Base-by-base conservation (phyloP, 768 basidiomycete genomes). In the Suillus brevipes region DNA sequence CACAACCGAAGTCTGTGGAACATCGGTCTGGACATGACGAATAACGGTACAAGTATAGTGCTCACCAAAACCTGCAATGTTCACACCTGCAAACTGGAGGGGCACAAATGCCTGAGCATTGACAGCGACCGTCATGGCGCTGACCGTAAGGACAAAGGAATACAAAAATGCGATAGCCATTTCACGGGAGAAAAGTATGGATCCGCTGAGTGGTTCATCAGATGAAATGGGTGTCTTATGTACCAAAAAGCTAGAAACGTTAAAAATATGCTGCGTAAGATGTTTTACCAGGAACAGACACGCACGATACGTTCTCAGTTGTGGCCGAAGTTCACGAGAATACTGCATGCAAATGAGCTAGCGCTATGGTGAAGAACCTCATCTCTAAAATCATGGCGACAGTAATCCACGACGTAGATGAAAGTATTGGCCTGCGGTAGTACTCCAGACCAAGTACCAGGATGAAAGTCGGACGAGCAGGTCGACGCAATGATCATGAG, bases 11-110 rank as follows among this genome's bases (percentile, higher is more conserved):
- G 70, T 86, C 72, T 73, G 38, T 9, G 61, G 31, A 43, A 47
- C 37, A 28, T 4, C 9, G 18, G 28, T 36, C 16, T 40, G 36
- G 25, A 45, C 6, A 63, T 14, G 10, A 38, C 42, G 31, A 61
- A 25, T 37, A n/a, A 25, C 1, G 3, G 10, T 40, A 40, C 25
- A 9, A 20, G 25, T 20, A 49, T 18, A n/a, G 8, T 3, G 40
- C 58, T 20, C 55, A 72, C 74, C 85, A 66, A 84, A 85, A 2
- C 85, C 85, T 36, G 84, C 76, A 61, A 86, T 85, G 69, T 86
- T 85, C 31, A 86, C 77, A 55, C 85, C 84, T 13, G 75, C 75
- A 63, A 80, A 79, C 52, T 69, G 69, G 31, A 84, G 72, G 25
- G 73, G 57, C 43, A 42, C 43, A 65, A 65, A 62, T 28, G 63